These are phyloP conservation scores for Eucalyptus melliodora DNA, from an alignment of 345 rosid genomes.

Conservation along the genomic window DNA sequence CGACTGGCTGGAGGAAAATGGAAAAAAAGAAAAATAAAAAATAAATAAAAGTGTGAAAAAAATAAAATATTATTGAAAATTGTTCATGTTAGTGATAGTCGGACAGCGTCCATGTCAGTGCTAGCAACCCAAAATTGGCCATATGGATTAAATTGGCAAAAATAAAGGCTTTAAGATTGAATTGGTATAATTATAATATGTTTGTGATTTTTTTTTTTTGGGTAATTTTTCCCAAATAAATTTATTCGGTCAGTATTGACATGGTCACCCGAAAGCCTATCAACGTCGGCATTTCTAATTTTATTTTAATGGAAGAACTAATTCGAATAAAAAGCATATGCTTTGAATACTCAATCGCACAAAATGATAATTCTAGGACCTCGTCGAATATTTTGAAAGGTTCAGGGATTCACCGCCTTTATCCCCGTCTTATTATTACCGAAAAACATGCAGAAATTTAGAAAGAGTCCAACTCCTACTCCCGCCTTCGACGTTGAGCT, in stretches of 20 bases:
- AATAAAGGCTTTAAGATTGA: too few relatives aligned
- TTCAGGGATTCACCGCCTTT: background rate
- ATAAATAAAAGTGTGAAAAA: too few relatives aligned
- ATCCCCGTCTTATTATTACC: background rate
- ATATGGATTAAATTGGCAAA: too few relatives aligned
- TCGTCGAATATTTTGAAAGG: background rate
- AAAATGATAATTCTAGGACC: background rate
- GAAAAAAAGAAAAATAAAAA: too few relatives aligned
- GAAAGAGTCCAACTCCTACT: background rate
- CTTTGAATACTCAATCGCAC: background rate
- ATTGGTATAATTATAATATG: too few relatives aligned
- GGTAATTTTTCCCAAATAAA: background rate
- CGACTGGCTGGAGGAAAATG: too few relatives aligned
- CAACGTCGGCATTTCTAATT: background rate
- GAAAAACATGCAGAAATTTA: background rate
- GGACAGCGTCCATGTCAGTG: rapidly evolving
- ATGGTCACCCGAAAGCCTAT: background rate
- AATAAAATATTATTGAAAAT: too few relatives aligned
- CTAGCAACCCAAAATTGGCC: too few relatives aligned
- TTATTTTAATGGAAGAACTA: background rate
- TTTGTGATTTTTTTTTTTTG: too few relatives aligned
- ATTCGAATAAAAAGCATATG: background rate
- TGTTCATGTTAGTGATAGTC: rapidly evolving
- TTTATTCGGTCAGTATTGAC: rapidly evolving
- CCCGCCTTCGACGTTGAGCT: background rate